Evolutionary conservation across 139 green algal species (phyloP).

Genomic region (Zygnema cylindricum): DNA sequence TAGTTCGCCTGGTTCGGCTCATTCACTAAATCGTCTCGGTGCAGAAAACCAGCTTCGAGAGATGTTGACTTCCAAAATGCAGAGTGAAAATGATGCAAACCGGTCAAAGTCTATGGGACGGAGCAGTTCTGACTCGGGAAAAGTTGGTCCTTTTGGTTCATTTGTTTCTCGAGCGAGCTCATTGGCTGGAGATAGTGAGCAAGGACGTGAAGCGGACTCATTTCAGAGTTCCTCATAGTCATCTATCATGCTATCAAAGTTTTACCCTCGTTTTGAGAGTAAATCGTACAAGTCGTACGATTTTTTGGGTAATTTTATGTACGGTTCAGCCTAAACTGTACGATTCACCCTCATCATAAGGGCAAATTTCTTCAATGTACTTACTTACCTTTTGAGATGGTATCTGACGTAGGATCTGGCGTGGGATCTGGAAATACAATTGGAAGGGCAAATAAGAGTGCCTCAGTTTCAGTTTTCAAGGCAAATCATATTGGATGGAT

Average conservation of each 20-base stretch:
- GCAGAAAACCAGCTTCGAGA: background rate
- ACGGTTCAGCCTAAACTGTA: background rate
- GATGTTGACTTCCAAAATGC: background rate
- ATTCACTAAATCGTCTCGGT: background rate
- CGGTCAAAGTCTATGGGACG: background rate
- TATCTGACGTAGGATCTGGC: no score
- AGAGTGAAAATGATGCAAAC: background rate
- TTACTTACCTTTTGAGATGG: no score
- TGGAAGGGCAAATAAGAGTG: no score
- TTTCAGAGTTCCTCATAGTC: background rate
- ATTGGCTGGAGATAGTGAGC: background rate
- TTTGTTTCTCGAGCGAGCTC: background rate
- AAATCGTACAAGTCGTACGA: background rate
- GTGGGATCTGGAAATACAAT: no score
- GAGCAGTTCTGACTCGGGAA: background rate
- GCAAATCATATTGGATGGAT: no score
- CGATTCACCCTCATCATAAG: background rate
- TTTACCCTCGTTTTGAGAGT: background rate
- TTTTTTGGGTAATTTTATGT: background rate
- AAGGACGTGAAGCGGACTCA: background rate
- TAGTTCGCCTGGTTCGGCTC: background rate
- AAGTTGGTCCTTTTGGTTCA: background rate
- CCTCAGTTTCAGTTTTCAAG: no score
- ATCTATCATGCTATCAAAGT: background rate
- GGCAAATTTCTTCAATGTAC: no score